Conservation (phyloP, 306 rosid species). For the Cyclanthera cordifolia region DNA sequence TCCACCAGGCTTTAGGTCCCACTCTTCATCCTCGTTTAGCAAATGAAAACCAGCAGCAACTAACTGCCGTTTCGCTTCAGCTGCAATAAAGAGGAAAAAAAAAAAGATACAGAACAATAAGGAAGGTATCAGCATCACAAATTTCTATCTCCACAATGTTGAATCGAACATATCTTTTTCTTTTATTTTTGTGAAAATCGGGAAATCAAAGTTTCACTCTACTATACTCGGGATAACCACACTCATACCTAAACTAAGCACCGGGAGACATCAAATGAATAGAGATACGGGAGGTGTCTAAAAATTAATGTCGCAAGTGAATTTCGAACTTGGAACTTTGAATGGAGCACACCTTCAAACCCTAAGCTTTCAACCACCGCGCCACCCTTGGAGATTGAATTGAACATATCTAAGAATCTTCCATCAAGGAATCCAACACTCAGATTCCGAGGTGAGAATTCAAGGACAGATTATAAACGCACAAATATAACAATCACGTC, state of each 20-base stretch:
- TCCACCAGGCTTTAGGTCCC: constrained; percentile 90
- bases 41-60: constrained; percentile 69
- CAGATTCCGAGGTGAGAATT: background rate
- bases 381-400: too few species aligned
- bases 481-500: background rate
- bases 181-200: too few species aligned
- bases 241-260: too few species aligned
- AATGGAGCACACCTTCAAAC: too few species aligned
- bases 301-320: too few species aligned
- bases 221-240: too few species aligned
- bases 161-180: background rate
- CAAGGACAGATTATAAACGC: background rate
- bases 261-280: too few species aligned
- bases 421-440: background rate
- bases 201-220: too few species aligned
- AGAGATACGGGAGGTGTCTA: too few species aligned
- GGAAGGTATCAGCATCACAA: background rate
- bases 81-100: constrained; percentile 21
- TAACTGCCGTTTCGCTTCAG: constrained; percentile 75
- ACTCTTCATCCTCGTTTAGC: constrained; percentile 64
- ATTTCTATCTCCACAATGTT: constrained; percentile 2
- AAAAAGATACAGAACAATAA: background rate
- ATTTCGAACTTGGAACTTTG: too few species aligned
- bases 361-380: too few species aligned
- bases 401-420: background rate